phyloP scores from a whole-genome alignment of 257 asterid species.

The Penstemon davidsonii region DNA sequence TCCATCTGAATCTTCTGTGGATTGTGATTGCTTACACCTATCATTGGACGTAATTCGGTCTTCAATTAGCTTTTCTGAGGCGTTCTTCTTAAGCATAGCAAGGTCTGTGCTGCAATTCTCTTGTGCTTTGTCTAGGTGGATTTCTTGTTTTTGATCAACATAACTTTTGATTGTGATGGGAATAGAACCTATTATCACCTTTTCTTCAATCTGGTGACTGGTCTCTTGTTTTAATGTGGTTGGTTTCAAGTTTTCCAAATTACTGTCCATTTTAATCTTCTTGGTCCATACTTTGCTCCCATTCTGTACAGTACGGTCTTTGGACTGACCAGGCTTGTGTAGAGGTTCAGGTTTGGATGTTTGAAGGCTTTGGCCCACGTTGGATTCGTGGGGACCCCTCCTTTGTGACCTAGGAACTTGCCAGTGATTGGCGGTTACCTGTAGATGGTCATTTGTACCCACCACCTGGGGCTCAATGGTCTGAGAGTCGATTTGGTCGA shows the following conservation, averaged over 20 bases:
- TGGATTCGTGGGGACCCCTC: constrained; percentile 48
- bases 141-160: constrained; percentile 32
- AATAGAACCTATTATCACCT: constrained; percentile 82
- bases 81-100: constrained; percentile 35
- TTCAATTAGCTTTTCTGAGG: constrained; percentile 35
- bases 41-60: constrained; percentile 35
- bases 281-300: constrained; percentile 72
- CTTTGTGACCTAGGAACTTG: constrained; percentile 61
- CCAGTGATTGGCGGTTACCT: constrained; percentile 41
- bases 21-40: constrained; percentile 38
- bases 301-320: constrained; percentile 41
- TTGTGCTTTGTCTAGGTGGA: constrained; percentile 26
- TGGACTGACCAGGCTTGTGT: constrained; percentile 53
- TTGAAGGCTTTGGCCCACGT: constrained; percentile 45
- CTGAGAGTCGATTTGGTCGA: constrained; percentile 39
- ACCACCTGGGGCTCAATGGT: constrained; percentile 40
- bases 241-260: constrained; percentile 39
- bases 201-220: constrained; percentile 41
- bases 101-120: constrained; percentile 34
- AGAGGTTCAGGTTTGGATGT: constrained; percentile 46
- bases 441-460: constrained; percentile 36
- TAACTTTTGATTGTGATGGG: constrained; percentile 49
- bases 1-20: constrained; percentile 35
- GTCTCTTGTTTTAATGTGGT: constrained; percentile 34
- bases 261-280: constrained; percentile 52